Percentiles rank a stretch among this genome's conserved stretches.
Evolutionary conservation across 169 alveolate species (phyloP).

Genomic region (Babesia bigemina): DNA sequence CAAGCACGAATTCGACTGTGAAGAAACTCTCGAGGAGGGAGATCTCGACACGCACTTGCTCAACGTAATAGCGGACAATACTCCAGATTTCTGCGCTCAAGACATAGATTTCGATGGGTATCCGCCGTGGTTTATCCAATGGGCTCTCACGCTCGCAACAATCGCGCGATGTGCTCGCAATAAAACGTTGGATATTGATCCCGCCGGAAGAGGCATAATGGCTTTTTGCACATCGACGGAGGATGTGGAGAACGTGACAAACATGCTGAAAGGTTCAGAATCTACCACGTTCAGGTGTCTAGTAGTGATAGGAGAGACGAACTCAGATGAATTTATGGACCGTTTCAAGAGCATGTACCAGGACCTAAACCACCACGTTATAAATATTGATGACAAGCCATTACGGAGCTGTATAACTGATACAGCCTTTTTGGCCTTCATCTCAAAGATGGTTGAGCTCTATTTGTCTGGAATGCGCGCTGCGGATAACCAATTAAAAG

Average conservation of each 20-base stretch:
- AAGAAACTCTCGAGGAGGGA: background rate
- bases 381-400: background rate
- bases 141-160: conserved; percentile 60
- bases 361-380: background rate
- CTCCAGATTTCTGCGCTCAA: conserved; percentile 8
- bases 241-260: background rate
- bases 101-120: conserved; percentile 31
- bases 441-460: background rate
- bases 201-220: conserved; percentile 33
- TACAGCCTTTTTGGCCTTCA: background rate
- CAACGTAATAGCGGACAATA: conserved; percentile 26
- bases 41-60: conserved; percentile 49
- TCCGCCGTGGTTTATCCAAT: conserved; percentile 54
- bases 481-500: background rate
- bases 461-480: background rate
- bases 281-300: background rate
- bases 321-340: background rate
- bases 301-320: conserved; percentile 5
- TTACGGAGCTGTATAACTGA: background rate
- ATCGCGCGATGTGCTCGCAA: conserved; percentile 24
- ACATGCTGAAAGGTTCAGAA: conserved; percentile 7
- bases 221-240: conserved; percentile 24
- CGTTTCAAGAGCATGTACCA: conserved; percentile 1
- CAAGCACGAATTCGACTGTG: conserved; percentile 21
- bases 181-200: conserved; percentile 17